These are phyloP conservation scores for Coleophoma cylindrospora DNA, from an alignment of 2,329 filamentous ascomycete species.

Conservation along the genomic window DNA sequence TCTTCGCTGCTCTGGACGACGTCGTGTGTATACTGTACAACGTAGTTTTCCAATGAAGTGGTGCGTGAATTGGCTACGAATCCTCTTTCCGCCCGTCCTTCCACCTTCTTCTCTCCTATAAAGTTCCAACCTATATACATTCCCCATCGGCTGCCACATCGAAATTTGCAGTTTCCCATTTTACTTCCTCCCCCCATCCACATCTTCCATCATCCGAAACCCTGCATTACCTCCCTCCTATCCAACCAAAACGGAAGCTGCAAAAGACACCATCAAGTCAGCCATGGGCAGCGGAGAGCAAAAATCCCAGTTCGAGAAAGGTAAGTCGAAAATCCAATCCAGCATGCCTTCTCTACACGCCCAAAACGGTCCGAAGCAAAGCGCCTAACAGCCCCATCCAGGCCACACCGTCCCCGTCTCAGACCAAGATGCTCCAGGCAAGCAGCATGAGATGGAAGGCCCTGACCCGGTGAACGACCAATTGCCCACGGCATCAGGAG, in stretches of 20 bases:
- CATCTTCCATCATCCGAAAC: background rate
- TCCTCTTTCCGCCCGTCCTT: slow-evolving; percentile 13
- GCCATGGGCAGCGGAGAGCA: slow-evolving; percentile 13
- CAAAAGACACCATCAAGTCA: slow-evolving; percentile 22
- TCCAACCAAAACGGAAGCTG: slow-evolving; percentile 19
- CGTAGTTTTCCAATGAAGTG: slow-evolving; percentile 12
- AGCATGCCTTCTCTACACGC: background rate
- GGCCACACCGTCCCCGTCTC: slow-evolving; percentile 46
- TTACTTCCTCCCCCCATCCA: background rate
- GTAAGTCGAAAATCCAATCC: slow-evolving; percentile 12
- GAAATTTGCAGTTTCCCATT: background rate
- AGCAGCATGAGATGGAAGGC: slow-evolving; percentile 45
- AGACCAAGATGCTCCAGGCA: slow-evolving; percentile 47
- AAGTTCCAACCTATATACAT: too few species aligned
- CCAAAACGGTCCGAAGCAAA: background rate
- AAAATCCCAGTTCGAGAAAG: slow-evolving; percentile 27
- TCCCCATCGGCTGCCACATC: too few species aligned
- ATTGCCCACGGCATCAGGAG: slow-evolving; percentile 63
- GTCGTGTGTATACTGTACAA: too few species aligned
- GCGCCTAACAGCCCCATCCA: slow-evolving; percentile 12
- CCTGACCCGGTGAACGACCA: slow-evolving; percentile 57
- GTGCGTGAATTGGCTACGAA: slow-evolving; percentile 19
- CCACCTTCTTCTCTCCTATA: background rate
- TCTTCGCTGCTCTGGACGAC: too few species aligned
- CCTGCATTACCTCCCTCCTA: background rate